Evolutionary conservation across 305 asterid species (phyloP), one percentile per base, ranked within the genome.

Genomic region (Fraxinus xanthoxyloides): DNA sequence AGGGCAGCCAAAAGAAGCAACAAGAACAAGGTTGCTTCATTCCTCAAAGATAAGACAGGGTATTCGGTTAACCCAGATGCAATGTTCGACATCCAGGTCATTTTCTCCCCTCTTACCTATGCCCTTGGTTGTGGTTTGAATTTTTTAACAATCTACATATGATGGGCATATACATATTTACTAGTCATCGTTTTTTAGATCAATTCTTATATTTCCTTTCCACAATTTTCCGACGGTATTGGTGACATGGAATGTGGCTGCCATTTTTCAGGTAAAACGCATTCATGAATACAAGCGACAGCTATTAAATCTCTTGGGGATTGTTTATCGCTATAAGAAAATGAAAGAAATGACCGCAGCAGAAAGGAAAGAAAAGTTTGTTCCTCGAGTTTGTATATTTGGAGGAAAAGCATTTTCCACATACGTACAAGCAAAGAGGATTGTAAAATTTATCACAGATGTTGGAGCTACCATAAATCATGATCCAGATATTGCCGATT

Each of bases 281-380:
- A 95, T 95, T 67, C 98, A 95, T 34, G 98, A 95, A 89, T 95
- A 95, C 90, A 95, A 92, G 92, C 86, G 98, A 56, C 98, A 95
- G 81, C 91, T 95, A 72, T 76, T 95, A 76, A 95, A 95, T 87
- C 92, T 92, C 84, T 77, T 95, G 83, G 98, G 98, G 67, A 92
- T 91, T 85, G 94, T 91, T 88, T 90, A 90, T 85, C 98, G 98
- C 82, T 95, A 95, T 76, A 95, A 91, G 87, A 90, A 91, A 84
- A 95, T 95, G 97, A 95, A 95, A 88, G 94, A 92, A 86, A 95
- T 95, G 98, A 89, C 87, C 75, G 87, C 91, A 72, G 94, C 81
- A 67, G 97, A 93, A 86, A 89, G 98, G 84, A 77, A 89, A 85
- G 90, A 85, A 43, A 95, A 89, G 51, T 93, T 85, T 84, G 97